Evolutionary conservation across 1,284 basidiomycete species (phyloP).

Genomic region (Kwoniella shivajii): DNA sequence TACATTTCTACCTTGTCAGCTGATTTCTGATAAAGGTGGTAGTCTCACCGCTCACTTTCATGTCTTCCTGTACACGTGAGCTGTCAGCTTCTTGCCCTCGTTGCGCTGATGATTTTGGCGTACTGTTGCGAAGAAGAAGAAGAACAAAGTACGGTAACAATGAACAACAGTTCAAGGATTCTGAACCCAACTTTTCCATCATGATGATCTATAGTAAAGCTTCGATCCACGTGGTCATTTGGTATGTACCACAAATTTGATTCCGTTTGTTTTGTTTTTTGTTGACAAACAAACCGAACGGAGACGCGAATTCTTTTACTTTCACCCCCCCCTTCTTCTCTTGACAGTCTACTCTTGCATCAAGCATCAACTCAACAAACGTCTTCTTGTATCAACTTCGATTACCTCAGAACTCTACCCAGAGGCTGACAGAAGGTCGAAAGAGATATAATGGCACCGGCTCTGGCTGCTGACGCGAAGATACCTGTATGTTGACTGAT

Average conservation of each 20-base stretch:
- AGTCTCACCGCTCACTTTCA: too few relatives aligned
- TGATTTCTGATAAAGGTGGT: not conserved
- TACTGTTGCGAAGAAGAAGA: too few relatives aligned
- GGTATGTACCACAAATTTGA: not conserved
- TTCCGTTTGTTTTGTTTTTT: not conserved
- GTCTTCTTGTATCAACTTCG: not conserved
- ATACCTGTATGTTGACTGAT: constrained; percentile 44
- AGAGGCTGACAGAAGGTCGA: not conserved
- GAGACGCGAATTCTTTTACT: constrained; percentile 6
- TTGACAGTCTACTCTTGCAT: not conserved
- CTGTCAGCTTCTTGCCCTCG: too few relatives aligned
- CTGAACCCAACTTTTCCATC: too few relatives aligned
- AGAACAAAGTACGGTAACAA: too few relatives aligned
- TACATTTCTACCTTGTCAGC: constrained; percentile 49
- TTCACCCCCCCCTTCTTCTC: not conserved
- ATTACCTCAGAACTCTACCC: too few relatives aligned
- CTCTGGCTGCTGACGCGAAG: constrained; percentile 41
- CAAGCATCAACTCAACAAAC: not conserved
- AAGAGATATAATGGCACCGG: constrained; percentile 29
- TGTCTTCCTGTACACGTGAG: too few relatives aligned
- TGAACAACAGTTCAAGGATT: too few relatives aligned
- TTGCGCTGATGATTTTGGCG: too few relatives aligned
- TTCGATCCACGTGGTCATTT: not conserved
- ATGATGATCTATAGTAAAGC: too few relatives aligned
- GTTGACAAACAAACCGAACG: not conserved